These are phyloP conservation scores for Asclepias syriaca DNA, from an alignment of 257 asterid species.

Conservation along the genomic window DNA sequence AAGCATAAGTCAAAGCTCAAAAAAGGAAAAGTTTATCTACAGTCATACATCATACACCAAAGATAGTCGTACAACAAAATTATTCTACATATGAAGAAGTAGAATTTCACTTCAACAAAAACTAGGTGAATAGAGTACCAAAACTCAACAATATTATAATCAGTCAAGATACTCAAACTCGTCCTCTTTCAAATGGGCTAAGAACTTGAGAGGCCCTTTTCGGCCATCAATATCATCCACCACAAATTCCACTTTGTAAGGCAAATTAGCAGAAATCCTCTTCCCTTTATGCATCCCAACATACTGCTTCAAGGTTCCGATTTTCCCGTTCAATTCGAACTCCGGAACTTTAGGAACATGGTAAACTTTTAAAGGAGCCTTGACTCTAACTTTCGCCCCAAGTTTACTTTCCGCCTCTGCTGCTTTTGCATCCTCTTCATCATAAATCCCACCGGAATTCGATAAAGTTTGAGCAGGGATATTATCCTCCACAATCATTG, in stretches of 20 bases:
- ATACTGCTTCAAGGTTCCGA: slow-evolving; percentile 76
- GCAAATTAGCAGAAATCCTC: slow-evolving; percentile 73
- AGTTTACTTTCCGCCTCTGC: slow-evolving; percentile 28
- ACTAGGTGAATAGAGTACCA: not conserved
- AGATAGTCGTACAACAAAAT: not conserved
- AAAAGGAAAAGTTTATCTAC: slow-evolving; percentile 2
- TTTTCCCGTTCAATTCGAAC: slow-evolving; percentile 46
- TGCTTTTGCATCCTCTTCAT: slow-evolving; percentile 28
- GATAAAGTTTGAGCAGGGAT: slow-evolving; percentile 18
- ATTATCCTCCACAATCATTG: slow-evolving; percentile 21
- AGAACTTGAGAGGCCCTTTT: slow-evolving; percentile 59
- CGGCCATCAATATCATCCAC: slow-evolving; percentile 51
- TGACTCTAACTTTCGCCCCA: slow-evolving; percentile 62
- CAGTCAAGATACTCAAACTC: slow-evolving; percentile 91
- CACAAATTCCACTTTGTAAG: slow-evolving; percentile 73
- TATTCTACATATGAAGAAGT: slow-evolving; percentile 13
- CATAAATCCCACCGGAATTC: slow-evolving; percentile 17
- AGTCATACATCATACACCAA: not conserved
- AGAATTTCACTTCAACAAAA: slow-evolving; percentile 16
- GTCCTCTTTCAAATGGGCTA: slow-evolving; percentile 78
- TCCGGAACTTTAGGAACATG: slow-evolving; percentile 84
- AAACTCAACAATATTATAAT: slow-evolving; percentile 13
- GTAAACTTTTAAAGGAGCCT: slow-evolving; percentile 66
- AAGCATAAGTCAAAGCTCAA: not conserved
- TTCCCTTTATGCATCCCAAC: slow-evolving; percentile 71